Base-by-base conservation (phyloP, 164 flowering plant genomes). In the Vitis cinerea region DNA sequence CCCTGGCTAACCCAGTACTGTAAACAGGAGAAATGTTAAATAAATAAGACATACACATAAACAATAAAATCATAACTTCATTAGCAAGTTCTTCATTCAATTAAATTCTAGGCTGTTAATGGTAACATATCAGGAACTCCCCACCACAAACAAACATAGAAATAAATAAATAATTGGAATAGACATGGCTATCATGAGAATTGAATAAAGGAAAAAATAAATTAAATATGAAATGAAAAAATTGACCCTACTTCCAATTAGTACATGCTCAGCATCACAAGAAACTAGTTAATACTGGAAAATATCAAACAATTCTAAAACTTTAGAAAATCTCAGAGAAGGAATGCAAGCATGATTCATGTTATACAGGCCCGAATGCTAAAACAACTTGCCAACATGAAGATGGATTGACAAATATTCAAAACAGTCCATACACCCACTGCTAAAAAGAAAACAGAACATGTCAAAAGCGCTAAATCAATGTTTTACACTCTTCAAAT, bases 1-100 rank as follows among this genome's bases (percentile, higher is more conserved):
- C 98, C 98, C 80, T 95, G 99, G 72, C 95, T 92, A 23, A 94
- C 95, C 97, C 97, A 92, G 74, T 88, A 94, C 98, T 94, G 88
- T 23, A 64, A 64, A 70, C 70, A 58, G 44, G 44, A 37, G 44
- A 6, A 37, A 37, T 5, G 44, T 37, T 37, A 37, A 37, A 37
- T 37, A 37, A 37, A 37, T 37, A 37, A 37, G 44, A 3, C 44
- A 37, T 37, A 3, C 44, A 6, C 50, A 67, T 17, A 66, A 49
- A 73, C 19, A 57, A 57, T 54, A 23, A 71, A 67, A 55, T 3
- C 66, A 68, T 60, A 71, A 16, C 7, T 2, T 10, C 13, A 62
- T 14, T 17, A 44, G 0, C 31, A 29, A 59, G 4, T 59, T 59
- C 37, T 8, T 12, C 9, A 52, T 13, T 53, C 10, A 53, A 53